Evolutionary conservation across 495 filamentous ascomycete species (phyloP).

Genomic region (Pyrenula massariospora): DNA sequence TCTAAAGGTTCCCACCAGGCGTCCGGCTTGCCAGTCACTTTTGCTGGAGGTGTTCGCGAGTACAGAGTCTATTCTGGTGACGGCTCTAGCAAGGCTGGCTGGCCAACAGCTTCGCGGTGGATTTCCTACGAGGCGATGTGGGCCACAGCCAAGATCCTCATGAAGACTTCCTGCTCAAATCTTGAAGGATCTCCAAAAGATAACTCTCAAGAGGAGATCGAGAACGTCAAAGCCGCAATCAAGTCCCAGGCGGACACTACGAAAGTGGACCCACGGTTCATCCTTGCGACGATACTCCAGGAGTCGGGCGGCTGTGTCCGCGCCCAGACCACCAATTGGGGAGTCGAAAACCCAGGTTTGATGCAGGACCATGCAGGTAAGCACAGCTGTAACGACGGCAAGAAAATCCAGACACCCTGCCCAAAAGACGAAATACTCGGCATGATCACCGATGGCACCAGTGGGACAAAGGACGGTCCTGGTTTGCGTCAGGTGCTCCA

Average conservation of each 20-base stretch:
- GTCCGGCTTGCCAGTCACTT: too few relatives aligned
- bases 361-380: conserved; percentile 42
- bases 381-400: conserved; percentile 30
- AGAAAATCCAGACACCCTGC: conserved; percentile 27
- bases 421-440: conserved; percentile 24
- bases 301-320: conserved; percentile 48
- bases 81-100: not conserved
- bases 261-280: conserved; percentile 42
- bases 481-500: conserved; percentile 28
- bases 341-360: conserved; percentile 39
- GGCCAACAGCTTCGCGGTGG: not conserved
- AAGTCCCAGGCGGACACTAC: conserved; percentile 20
- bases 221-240: conserved; percentile 26
- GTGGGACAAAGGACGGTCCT: conserved; percentile 24
- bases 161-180: not conserved
- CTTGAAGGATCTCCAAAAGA: conserved; percentile 5
- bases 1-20: not conserved
- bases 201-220: conserved; percentile 29
- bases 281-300: conserved; percentile 47
- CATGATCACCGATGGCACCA: conserved; percentile 38
- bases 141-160: not conserved
- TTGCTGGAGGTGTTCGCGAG: not conserved
- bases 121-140: not conserved
- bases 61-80: not conserved
- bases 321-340: conserved; percentile 31